phyloP scores from a whole-genome alignment of 139 green algal genomes.

The Micractinium conductrix region DNA sequence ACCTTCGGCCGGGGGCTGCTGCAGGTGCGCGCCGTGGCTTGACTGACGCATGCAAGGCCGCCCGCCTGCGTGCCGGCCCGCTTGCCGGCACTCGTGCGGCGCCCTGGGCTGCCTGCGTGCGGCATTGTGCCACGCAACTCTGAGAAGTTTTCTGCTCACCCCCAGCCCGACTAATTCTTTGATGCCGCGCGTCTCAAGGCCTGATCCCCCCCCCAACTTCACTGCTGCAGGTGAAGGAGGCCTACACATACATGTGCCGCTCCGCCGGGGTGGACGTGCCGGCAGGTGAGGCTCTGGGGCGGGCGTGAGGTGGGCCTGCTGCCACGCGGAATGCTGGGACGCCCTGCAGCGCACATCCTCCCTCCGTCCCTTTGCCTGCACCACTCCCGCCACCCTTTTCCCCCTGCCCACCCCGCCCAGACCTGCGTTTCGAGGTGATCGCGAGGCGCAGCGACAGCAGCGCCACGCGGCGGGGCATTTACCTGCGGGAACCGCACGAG shows the following conservation, averaged over 20 bases:
- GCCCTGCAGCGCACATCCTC: too few relatives aligned
- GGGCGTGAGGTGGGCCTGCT: neutral
- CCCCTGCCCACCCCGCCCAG: conserved; percentile 3
- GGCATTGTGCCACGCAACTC: neutral
- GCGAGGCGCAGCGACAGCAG: conserved; percentile 53
- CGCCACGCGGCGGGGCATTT: conserved; percentile 66
- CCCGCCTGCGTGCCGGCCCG: too few relatives aligned
- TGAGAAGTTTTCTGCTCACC: too few relatives aligned
- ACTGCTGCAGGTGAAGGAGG: conserved; percentile 74
- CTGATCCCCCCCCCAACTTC: neutral
- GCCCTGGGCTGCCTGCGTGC: too few relatives aligned
- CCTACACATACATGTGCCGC: conserved; percentile 76
- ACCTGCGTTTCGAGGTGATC: conserved; percentile 63
- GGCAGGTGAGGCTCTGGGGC: neutral
- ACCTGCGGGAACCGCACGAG: conserved; percentile 81
- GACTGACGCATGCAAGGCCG: neutral
- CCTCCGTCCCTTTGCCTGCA: neutral
- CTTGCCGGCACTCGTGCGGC: too few relatives aligned
- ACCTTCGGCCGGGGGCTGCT: conserved; percentile 89
- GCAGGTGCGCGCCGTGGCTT: conserved; percentile 57
- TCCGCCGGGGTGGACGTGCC: conserved; percentile 47
- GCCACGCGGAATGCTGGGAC: too few relatives aligned
- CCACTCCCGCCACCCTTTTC: conserved; percentile 9
- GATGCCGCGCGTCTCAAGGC: too few relatives aligned
- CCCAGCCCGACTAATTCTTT: too few relatives aligned